Evolutionary conservation across 108 stramenopile genomes (phyloP).

Genomic region (Fistulifera pelliculosa): DNA sequence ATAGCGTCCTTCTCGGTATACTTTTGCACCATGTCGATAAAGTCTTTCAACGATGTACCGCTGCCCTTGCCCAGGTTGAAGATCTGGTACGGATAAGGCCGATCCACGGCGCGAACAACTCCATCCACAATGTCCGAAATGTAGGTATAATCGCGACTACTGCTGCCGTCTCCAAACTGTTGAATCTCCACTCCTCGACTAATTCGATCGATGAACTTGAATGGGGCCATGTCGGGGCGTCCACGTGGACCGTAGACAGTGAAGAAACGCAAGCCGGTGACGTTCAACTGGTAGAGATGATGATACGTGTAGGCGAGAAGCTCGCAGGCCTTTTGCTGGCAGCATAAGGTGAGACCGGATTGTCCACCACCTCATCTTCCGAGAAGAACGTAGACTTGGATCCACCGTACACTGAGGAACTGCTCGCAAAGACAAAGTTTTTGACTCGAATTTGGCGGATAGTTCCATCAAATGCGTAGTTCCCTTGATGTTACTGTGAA

Average conservation of each 20-base stretch:
- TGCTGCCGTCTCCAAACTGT: constrained; percentile 95
- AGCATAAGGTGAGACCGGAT: constrained; percentile 95
- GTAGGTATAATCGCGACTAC: constrained; percentile 85
- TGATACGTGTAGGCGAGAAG: constrained; percentile 96
- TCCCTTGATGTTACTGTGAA: constrained; percentile 93
- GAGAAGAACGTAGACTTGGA: constrained; percentile 84
- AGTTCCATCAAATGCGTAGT: constrained; percentile 93
- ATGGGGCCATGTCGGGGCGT: constrained; percentile 96
- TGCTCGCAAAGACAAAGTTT: constrained; percentile 96
- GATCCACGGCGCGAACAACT: constrained; percentile 87
- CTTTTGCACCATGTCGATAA: constrained; percentile 72
- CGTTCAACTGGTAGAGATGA: constrained; percentile 88
- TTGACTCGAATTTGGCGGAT: constrained; percentile 68
- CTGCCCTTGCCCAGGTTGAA: constrained; percentile 96
- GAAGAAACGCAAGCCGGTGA: constrained; percentile 94
- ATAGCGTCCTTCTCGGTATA: constrained; percentile 59
- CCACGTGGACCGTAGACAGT: constrained; percentile 96
- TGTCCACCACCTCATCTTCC: constrained; percentile 91
- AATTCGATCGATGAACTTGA: constrained; percentile 96
- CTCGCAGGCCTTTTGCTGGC: constrained; percentile 97
- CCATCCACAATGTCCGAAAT: constrained; percentile 87
- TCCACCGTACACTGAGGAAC: constrained; percentile 93
- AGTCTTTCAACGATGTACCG: constrained; percentile 76
- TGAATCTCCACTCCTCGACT: constrained; percentile 86
- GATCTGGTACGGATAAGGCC: constrained; percentile 87